Conservation (phyloP, 106 monocot species). For the Triglochin maritima region DNA sequence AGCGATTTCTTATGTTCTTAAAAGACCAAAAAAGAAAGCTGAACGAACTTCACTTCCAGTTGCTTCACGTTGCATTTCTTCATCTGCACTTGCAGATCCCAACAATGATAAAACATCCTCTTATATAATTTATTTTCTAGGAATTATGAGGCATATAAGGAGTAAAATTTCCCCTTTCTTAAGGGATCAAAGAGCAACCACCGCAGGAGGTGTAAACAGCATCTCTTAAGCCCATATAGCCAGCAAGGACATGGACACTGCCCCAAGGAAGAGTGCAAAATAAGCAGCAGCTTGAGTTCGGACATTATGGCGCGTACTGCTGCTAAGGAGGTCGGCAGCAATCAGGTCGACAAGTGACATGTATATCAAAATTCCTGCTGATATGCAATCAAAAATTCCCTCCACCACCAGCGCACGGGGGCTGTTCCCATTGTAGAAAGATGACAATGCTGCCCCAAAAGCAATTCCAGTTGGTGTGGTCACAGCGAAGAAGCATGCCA, state of each 20-base stretch:
- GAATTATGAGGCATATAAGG: too few species aligned
- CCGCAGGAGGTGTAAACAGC: too few species aligned
- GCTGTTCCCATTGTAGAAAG: constrained; percentile 19
- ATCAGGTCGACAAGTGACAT: constrained; percentile 44
- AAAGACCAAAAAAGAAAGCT: too few species aligned
- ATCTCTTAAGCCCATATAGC: constrained; percentile 22
- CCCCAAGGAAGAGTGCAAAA: constrained; percentile 28
- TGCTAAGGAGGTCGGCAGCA: constrained; percentile 29
- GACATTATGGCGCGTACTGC: constrained; percentile 4
- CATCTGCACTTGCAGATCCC: too few species aligned
- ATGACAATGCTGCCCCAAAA: constrained; percentile 8
- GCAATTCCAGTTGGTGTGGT: constrained; percentile 35
- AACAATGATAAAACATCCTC: too few species aligned
- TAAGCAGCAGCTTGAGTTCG: constrained; percentile 6
- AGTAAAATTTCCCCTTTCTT: too few species aligned
- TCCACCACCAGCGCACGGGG: constrained; percentile 25
- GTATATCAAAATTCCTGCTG: constrained; percentile 38
- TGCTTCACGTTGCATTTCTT: too few species aligned
- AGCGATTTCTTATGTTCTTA: too few species aligned
- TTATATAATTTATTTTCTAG: too few species aligned
- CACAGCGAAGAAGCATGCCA: constrained; percentile 38
- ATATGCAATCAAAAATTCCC: constrained; percentile 27
- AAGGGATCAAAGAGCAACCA: too few species aligned
- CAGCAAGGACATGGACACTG: constrained; percentile 25
- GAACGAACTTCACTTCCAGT: too few species aligned